Evolutionary conservation across 345 rosid species (phyloP), one percentile per base, ranked within the genome.

Genomic region (Populus tremula): DNA sequence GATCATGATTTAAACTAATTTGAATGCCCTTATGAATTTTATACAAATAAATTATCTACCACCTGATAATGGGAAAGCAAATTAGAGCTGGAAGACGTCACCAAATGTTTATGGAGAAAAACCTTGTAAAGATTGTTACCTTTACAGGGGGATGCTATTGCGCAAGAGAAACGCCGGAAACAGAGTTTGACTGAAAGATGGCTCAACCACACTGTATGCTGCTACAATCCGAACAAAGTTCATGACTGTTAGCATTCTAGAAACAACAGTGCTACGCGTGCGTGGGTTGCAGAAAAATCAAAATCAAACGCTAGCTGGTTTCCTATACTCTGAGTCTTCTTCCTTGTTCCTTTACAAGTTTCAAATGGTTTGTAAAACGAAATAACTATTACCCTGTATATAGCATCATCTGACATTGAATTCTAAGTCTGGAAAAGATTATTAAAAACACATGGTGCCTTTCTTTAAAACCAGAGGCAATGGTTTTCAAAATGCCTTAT

Each of bases 131-230:
- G 33, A 16, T n/a, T n/a, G n/a, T n/a, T n/a, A n/a, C n/a, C n/a
- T n/a, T n/a, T n/a, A n/a, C 82, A 79, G 78, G 70, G 35, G 20
- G 31, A 16, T 38, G 71, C 41, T 14, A 21, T 2, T 7, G 67
- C 38, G 39, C 23, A 18, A 53, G 36, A 63, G 76, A 64, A 45
- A 21, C 10, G 47, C 49, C 50, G 72, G 50, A 64, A 71, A 62
- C 73, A 25, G 50, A 43, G 50, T 29, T 18, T 9, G 5, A 74
- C 29, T 45, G 20, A 17, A 61, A 73, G 71, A 69, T 69, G 70
- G 78, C 27, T 69, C 75, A 38, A 47, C 69, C 53, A 47, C 10
- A 8, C 64, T n/a, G 16, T 61, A 13, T 79, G 74, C 72, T 79
- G 78, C 78, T 17, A 7, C 64, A 5, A 31, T 2, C 70, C 33